Evolutionary conservation across 768 basidiomycete genomes (phyloP).

Genomic region (Kwoniella europaea): DNA sequence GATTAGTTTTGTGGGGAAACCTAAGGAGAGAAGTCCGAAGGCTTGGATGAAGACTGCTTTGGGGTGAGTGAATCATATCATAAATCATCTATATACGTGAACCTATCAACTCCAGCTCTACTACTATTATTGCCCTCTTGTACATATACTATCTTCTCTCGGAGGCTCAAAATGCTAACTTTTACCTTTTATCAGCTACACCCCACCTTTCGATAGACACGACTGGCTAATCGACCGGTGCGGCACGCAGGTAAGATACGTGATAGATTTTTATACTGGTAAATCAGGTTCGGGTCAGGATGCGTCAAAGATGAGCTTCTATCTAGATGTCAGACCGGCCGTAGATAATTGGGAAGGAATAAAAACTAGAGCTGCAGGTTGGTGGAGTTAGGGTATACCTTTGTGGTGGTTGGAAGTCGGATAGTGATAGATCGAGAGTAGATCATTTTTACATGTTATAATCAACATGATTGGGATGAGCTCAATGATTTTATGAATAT

Average conservation of each 20-base stretch:
- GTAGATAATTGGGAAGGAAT: slow-evolving; percentile 93
- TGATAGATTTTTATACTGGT: slow-evolving; percentile 98
- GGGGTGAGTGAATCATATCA: slow-evolving; percentile 67
- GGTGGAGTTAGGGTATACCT: slow-evolving; percentile 59
- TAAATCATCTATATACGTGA: no score
- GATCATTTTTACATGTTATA: no score
- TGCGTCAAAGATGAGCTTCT: slow-evolving; percentile 70
- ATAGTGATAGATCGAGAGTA: no score
- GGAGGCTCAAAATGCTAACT: neutral
- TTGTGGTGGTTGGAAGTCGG: no score
- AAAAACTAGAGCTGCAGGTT: slow-evolving; percentile 73
- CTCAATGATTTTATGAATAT: neutral
- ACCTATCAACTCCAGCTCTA: neutral
- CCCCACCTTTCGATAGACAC: slow-evolving; percentile 92
- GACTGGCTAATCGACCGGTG: slow-evolving; percentile 97
- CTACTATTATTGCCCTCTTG: neutral
- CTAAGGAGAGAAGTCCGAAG: slow-evolving; percentile 76
- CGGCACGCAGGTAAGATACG: slow-evolving; percentile 83
- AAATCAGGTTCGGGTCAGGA: slow-evolving; percentile 55
- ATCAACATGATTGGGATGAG: neutral
- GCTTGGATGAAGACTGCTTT: slow-evolving; percentile 80
- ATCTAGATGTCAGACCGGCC: slow-evolving; percentile 91
- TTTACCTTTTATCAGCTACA: slow-evolving; percentile 66
- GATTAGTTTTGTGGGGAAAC: slow-evolving; percentile 78
- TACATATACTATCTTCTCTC: neutral